Percentiles rank a stretch among this genome's conserved stretches.
Evolutionary conservation across 805 yeast genomes (phyloP).

Genomic region (Schwanniomyces occidentalis): DNA sequence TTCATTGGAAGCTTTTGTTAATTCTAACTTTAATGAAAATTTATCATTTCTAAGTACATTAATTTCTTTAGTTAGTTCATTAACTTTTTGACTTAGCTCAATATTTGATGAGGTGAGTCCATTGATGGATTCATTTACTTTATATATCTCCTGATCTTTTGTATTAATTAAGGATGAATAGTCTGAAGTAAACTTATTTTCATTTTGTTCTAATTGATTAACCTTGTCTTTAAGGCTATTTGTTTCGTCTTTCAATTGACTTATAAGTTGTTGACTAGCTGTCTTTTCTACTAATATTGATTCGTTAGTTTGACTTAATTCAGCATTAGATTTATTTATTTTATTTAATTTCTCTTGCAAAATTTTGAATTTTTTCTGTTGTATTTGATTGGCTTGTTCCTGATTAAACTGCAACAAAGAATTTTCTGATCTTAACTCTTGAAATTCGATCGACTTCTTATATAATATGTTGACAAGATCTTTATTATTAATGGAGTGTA

Average conservation of each 20-base stretch:
- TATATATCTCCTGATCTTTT: constrained; percentile 24
- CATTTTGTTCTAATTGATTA: constrained; percentile 15
- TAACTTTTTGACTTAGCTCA: constrained; percentile 35
- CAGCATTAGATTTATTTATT: constrained; percentile 21
- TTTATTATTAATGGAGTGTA: constrained; percentile 10
- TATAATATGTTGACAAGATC: constrained; percentile 20
- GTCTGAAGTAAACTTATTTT: constrained; percentile 12
- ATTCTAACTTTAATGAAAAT: constrained; percentile 34
- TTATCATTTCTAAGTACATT: constrained; percentile 39
- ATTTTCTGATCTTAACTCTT: constrained; percentile 30
- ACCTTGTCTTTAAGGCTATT: constrained; percentile 14
- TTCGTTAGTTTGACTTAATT: constrained; percentile 18
- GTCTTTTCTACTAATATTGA: constrained; percentile 9
- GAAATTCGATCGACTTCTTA: constrained; percentile 26
- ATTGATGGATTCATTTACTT: constrained; percentile 27
- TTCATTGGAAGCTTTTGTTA: constrained; percentile 36
- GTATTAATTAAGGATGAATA: constrained; percentile 9
- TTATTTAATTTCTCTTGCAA: constrained; percentile 19
- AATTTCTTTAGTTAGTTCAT: constrained; percentile 34
- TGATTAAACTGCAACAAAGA: constrained; percentile 33
- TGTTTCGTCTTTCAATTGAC: constrained; percentile 16
- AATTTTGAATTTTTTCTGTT: constrained; percentile 20
- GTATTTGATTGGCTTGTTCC: constrained; percentile 31
- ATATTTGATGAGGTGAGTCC: constrained; percentile 34
- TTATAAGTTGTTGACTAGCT: constrained; percentile 13